A percentile compares a stretch with the other conserved stretches of the same genome.
Evolutionary conservation across 257 asterid species (phyloP).

Genomic region (Solanum virginianum): DNA sequence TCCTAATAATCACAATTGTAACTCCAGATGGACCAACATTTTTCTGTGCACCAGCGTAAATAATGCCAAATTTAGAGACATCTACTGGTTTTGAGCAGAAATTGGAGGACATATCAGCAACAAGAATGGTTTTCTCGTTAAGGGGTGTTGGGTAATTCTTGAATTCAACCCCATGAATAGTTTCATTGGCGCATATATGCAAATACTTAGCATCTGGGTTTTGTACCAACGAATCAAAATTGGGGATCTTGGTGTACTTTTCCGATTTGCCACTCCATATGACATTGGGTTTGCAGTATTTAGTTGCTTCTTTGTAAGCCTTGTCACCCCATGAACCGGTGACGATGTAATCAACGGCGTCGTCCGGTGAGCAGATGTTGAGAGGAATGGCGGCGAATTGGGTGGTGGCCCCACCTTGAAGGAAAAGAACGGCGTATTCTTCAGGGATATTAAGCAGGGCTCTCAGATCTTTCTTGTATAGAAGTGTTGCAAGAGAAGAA

Average conservation of each 20-base stretch:
- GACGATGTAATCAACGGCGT: conserved; percentile 59
- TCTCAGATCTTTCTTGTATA: conserved; percentile 44
- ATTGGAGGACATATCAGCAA: conserved; percentile 94
- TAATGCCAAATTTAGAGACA: conserved; percentile 54
- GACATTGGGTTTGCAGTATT: conserved; percentile 53
- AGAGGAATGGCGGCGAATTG: conserved; percentile 84
- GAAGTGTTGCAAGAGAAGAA: background rate
- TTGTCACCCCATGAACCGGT: conserved; percentile 99
- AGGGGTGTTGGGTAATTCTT: conserved; percentile 62
- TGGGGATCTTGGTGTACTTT: conserved; percentile 66
- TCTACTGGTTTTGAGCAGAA: conserved; percentile 91
- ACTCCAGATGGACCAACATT: conserved; percentile 98
- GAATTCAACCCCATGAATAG: conserved; percentile 94
- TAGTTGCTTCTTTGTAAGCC: conserved; percentile 66
- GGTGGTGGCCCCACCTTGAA: conserved; percentile 98
- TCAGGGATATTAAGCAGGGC: conserved; percentile 42
- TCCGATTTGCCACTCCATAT: conserved; percentile 84
- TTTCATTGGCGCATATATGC: conserved; percentile 86
- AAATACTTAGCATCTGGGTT: conserved; percentile 54
- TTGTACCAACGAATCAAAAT: conserved; percentile 44
- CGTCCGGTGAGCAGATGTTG: conserved; percentile 49
- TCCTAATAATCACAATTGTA: conserved; percentile 48
- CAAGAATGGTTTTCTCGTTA: conserved; percentile 30
- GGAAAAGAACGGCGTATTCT: conserved; percentile 76
- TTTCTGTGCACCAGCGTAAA: conserved; percentile 98